Evolutionary conservation across 345 rosid genomes (phyloP), one percentile per base, ranked within the genome.

Genomic region (Lenwebbia sp.): DNA sequence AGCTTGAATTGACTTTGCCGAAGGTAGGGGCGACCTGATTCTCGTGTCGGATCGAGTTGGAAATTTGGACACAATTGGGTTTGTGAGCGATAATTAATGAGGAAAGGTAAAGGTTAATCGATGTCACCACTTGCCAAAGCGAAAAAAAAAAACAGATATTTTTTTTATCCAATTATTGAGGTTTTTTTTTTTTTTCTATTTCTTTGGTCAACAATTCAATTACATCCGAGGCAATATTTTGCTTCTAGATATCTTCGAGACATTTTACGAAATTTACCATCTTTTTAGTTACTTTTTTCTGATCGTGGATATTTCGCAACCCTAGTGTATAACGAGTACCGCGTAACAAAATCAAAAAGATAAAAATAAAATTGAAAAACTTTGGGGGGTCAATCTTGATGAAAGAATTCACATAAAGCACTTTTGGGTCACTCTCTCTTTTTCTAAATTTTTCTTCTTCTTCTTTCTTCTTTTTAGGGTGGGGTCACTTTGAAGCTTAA

Each of bases 1-100:
- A 30, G 41, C 5, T 30, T 15, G 76, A 30, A 41, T 30, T 30
- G 12, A 30, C 12, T 65, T 0, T 7, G 3, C 4, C 0, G 41
- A 65, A 65, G 41, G 11, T 7, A 30, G 6, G 56, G 10, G 70
- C 0, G 70, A 57, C 14, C 6, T n/a, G 70, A 13, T 58, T n/a
- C 33, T 44, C 6, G 44, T 41, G 6, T 41, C 47, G 6, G 47
- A 5, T 58, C 13, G 15, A n/a, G 70, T 0, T 58, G 0, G 13
- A 58, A 58, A 12, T n/a, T 15, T 13, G 65, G 70, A 58, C 33
- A n/a, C 5, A 26, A 12, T 26, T 26, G 70, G 23, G 33, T 26
- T 58, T 13, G 8, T 13, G 47, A 58, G n/a, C 13, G 33, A n/a
- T n/a, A n/a, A 58, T 12, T 58, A 26, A 58, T 9, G 28, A 23